Evolutionary conservation across 2,329 filamentous ascomycete species (phyloP), one percentile per base, ranked within the genome.

Genomic region (Sordariomycetes sp.): DNA sequence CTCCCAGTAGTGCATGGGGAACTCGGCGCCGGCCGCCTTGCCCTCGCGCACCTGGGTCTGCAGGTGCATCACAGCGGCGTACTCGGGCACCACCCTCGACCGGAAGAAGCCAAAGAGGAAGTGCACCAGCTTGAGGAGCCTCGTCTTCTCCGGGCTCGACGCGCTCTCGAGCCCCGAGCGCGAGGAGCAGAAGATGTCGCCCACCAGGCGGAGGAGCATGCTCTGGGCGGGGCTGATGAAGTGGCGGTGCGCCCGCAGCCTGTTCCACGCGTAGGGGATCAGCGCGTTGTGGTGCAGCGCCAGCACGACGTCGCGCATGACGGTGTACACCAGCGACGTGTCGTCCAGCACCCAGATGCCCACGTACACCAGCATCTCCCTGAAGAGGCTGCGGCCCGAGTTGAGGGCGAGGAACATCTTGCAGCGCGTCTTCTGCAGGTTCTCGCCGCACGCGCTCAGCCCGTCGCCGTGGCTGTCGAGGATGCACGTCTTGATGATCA

Each of bases 401-500:
- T 96, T 91, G 60, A 96, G 83, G 0, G 91, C 91, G 50, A 97
- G 77, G 55, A 97, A 82, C 67, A 97, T 88, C 67, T 95, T 89
- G 66, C 92, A 97, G 24, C 93, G 80, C 1, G 93, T 90, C 61
- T 91, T 90, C 70, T 97, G 91, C 72, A 96, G 85, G 67, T 93
- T 96, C 67, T 90, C 88, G 20, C 86, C 87, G 14, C 80, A 80
- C 11, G 76, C 71, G 52, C 86, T 88, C 8, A 83, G 74, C 0
- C 85, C 83, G 18, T 32, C 51, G 60, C 88, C 89, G 60, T 83
- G 79, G n/a, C 84, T 85, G 65, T 95, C 89, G 24, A 96, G 84
- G 57, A 97, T 95, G 61, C 92, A 95, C 16, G 90, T 92, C 76
- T 97, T 96, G 65, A 97, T 87, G 60, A 97, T 95, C 92, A 97